Conservation (phyloP, 1,284 basidiomycete genomes). For the Hemileia vastatrix region DNA sequence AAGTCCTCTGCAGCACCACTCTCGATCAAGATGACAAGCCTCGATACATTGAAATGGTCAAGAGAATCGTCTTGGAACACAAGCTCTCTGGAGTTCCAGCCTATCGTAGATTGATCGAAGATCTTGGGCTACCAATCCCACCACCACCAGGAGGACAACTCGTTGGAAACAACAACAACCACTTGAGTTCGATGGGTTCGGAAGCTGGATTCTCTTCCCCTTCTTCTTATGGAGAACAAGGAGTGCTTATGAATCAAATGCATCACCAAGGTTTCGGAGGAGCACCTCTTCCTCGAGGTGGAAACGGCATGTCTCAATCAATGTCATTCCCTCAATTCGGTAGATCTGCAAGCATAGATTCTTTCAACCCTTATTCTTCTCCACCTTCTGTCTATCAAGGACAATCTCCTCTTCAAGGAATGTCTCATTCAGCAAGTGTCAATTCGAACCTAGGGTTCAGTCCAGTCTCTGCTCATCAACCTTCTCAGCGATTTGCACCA, state of each 20-base stretch:
- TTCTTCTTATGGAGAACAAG: not conserved
- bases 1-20: conserved; percentile 28
- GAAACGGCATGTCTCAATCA: not conserved
- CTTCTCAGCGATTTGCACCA: no score
- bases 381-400: no score
- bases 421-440: no score
- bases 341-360: no score
- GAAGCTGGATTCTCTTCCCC: not conserved
- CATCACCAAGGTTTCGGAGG: not conserved
- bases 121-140: conserved; percentile 29
- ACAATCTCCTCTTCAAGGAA: no score
- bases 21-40: conserved; percentile 26
- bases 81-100: conserved; percentile 33
- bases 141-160: not conserved
- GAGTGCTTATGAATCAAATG: not conserved
- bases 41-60: conserved; percentile 27
- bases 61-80: conserved; percentile 29
- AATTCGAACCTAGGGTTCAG: no score
- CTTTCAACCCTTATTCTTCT: no score
- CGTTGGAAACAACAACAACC: not conserved
- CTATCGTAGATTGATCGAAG: conserved; percentile 35
- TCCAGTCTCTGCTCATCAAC: no score
- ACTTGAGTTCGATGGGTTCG: not conserved
- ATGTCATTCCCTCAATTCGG: no score
- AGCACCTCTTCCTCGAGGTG: not conserved